A percentile compares a stretch with the other conserved stretches of the same genome.
phyloP scores from a whole-genome alignment of 2,329 filamentous ascomycete genomes.

The Penicillium sp. region DNA sequence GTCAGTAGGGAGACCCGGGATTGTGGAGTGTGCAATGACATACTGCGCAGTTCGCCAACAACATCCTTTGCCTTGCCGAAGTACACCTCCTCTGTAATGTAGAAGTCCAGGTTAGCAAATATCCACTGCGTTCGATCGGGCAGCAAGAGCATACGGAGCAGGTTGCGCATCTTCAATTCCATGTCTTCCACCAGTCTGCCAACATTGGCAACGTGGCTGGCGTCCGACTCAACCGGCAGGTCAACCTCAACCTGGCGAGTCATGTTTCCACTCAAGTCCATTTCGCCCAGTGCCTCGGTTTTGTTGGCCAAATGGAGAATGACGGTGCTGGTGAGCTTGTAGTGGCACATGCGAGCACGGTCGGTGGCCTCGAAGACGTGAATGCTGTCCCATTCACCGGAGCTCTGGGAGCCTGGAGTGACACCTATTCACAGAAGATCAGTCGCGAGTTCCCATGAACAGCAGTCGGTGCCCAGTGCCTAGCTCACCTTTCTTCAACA shows the following conservation, averaged over 20 bases:
- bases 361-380: constrained; percentile 98
- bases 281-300: constrained; percentile 69
- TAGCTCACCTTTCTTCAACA: constrained; percentile 86
- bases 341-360: constrained; percentile 86
- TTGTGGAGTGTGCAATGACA: constrained; percentile 23
- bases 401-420: constrained; percentile 65
- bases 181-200: constrained; percentile 86
- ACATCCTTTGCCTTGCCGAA: constrained; percentile 99
- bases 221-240: constrained; percentile 83
- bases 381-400: constrained; percentile 95
- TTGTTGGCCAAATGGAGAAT: constrained; percentile 81
- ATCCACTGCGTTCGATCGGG: not conserved
- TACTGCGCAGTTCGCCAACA: constrained; percentile 88
- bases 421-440: constrained; percentile 52
- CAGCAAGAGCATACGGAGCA: constrained; percentile 38
- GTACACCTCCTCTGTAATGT: constrained; percentile 78
- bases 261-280: constrained; percentile 97
- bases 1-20: constrained; percentile 11
- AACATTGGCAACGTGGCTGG: constrained; percentile 93
- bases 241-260: constrained; percentile 94
- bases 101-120: constrained; percentile 17
- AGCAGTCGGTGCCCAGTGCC: not conserved
- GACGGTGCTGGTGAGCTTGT: constrained; percentile 96
- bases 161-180: not conserved
- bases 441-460: constrained; percentile 4